Base-by-base conservation (phyloP, 371 early-diverging fungal genomes). In the Caulochytrium protostelioides region DNA sequence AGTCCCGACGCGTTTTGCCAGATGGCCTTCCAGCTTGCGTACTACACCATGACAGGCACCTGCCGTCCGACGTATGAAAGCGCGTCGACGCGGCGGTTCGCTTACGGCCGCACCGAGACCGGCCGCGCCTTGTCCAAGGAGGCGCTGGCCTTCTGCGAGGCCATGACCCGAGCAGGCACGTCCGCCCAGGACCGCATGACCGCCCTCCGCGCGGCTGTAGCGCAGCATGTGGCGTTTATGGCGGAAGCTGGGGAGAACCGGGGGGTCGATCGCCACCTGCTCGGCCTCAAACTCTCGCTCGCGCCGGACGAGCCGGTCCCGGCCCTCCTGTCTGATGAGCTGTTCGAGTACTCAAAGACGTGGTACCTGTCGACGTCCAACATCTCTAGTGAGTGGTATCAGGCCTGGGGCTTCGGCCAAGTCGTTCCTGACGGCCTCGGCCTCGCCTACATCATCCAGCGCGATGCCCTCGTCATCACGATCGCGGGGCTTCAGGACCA, bases 361-460 rank as follows among this genome's bases (percentile, higher is more conserved):
- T 94, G 95, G 95, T 74, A 66, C 52, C 49, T 94, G 22, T 84
- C 85, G 14, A 90, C 92, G 0, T 85, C 85, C 19, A 89, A 91
- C 55, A 62, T 94, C 35, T 62, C 79, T 3, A 74, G 78, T 39
- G 87, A 89, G 48, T 57, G 79, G 57, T 90, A 83, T 61, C 70
- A 74, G 37, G 79, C 80, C 30, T 94, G 86, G 47, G 95, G 95
- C 8, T 94, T 89, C 86, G 87, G 89, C 35, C 83, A 82, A 52
- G 44, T 33, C 27, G 8, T n/a, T 33, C n/a, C n/a, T n/a, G n/a
- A n/a, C n/a, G n/a, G n/a, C n/a, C n/a, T n/a, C n/a, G n/a, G n/a
- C n/a, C n/a, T n/a, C n/a, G n/a, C n/a, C n/a, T n/a, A n/a, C n/a
- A n/a, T n/a, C n/a, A n/a, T n/a, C n/a, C n/a, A n/a, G n/a, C n/a